Evolutionary conservation across 2,329 filamentous ascomycete species (phyloP).

Genomic region (Apiospora arundinis): DNA sequence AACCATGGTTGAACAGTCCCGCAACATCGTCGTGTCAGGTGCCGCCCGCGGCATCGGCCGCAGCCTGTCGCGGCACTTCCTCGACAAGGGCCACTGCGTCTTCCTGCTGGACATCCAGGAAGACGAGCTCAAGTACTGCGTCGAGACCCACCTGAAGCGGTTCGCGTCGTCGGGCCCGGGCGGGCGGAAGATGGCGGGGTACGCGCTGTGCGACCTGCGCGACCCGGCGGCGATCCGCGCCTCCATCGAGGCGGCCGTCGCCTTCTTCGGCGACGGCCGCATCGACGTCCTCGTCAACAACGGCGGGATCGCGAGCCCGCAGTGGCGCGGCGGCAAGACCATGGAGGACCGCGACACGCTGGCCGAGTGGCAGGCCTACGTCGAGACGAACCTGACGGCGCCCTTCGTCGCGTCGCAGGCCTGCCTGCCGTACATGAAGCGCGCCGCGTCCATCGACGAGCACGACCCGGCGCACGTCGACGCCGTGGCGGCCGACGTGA

Average conservation of each 20-base stretch:
- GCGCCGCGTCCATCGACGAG: conserved; percentile 23
- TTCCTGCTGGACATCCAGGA: conserved; percentile 51
- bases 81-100: conserved; percentile 48
- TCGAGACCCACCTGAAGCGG: conserved; percentile 37
- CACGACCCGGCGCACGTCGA: conserved; percentile 26
- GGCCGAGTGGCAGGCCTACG: conserved; percentile 51
- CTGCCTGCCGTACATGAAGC: conserved; percentile 54
- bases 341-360: conserved; percentile 51
- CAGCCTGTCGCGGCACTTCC: conserved; percentile 49
- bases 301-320: conserved; percentile 42
- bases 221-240: conserved; percentile 44
- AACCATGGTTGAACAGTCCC: not conserved
- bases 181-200: conserved; percentile 33
- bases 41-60: conserved; percentile 53
- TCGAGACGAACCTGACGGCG: conserved; percentile 54
- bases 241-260: conserved; percentile 42
- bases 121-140: conserved; percentile 46
- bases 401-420: conserved; percentile 54
- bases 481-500: not conserved
- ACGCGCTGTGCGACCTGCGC: conserved; percentile 49
- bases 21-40: conserved; percentile 32
- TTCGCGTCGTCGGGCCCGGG: conserved; percentile 24
- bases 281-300: conserved; percentile 49
- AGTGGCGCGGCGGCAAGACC: conserved; percentile 51
- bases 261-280: conserved; percentile 44